phyloP scores from a whole-genome alignment of 2,329 filamentous ascomycete species.

The Xylaria sp. region DNA sequence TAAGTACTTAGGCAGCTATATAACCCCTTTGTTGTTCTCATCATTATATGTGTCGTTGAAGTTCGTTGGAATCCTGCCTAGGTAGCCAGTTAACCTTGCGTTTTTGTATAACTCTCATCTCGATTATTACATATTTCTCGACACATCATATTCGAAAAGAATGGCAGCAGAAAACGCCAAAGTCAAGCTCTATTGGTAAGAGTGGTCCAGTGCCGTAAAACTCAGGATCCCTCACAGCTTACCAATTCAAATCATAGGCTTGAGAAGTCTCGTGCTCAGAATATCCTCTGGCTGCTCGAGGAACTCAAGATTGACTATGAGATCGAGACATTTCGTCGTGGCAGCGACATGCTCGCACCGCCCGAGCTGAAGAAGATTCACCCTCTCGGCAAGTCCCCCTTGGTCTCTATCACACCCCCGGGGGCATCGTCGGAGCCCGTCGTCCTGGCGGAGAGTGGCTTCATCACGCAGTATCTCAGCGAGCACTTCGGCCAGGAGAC shows the following conservation, averaged over 20 bases:
- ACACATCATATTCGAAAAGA: no score
- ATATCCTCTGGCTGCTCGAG: constrained; percentile 84
- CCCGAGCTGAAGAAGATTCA: constrained; percentile 78
- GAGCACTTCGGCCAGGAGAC: constrained; percentile 62
- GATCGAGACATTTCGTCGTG: constrained; percentile 78
- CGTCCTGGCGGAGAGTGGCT: constrained; percentile 80
- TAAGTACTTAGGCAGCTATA: neutral
- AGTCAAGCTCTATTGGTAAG: constrained; percentile 68
- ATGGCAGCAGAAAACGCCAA: constrained; percentile 51
- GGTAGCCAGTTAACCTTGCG: no score
- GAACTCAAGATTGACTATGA: constrained; percentile 81
- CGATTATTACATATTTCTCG: no score
- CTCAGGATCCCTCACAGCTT: neutral
- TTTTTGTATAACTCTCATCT: no score
- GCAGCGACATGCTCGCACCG: constrained; percentile 68
- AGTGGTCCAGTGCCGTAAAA: no score
- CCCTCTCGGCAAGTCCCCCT: constrained; percentile 84
- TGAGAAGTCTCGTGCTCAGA: constrained; percentile 79
- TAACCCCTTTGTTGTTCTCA: neutral
- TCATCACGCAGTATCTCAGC: constrained; percentile 81
- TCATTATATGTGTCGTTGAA: neutral
- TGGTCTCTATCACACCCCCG: constrained; percentile 67
- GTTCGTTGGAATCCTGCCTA: neutral
- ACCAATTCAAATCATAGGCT: constrained; percentile 64
- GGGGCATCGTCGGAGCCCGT: constrained; percentile 48